Conservation (phyloP, 2,329 filamentous ascomycete genomes). For the Parasarocladium wereldwijsianum region DNA sequence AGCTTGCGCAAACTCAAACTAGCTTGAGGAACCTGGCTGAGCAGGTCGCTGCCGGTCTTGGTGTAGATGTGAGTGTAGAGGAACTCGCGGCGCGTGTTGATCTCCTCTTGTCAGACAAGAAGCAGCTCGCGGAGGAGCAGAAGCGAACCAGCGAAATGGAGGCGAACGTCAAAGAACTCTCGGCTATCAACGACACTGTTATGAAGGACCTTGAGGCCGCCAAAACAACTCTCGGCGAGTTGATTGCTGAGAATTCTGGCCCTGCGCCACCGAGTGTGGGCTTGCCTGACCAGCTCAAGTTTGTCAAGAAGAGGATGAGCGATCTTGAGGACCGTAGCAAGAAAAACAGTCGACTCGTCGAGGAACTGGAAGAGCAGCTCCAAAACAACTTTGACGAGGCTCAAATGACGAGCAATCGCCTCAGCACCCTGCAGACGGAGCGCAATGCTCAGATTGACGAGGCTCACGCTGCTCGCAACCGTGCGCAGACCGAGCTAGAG, state of each 20-base stretch:
- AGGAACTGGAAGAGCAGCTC: slow-evolving; percentile 93
- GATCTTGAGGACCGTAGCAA: slow-evolving; percentile 58
- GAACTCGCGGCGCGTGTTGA: slow-evolving; percentile 49
- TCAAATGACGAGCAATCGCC: slow-evolving; percentile 67
- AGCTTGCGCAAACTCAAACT: slow-evolving; percentile 50
- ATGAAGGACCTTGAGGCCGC: slow-evolving; percentile 48
- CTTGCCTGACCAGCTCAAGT: slow-evolving; percentile 42
- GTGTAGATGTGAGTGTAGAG: slow-evolving; percentile 51
- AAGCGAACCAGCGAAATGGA: slow-evolving; percentile 43
- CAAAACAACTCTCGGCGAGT: slow-evolving; percentile 35
- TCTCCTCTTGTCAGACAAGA: slow-evolving; percentile 41
- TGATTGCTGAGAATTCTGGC: slow-evolving; percentile 35
- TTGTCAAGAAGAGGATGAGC: slow-evolving; percentile 50
- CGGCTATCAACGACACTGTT: slow-evolving; percentile 41
- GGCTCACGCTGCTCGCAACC: slow-evolving; percentile 47
- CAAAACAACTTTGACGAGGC: slow-evolving; percentile 92
- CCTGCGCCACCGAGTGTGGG: slow-evolving; percentile 29
- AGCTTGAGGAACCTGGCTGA: slow-evolving; percentile 50
- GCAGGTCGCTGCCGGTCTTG: slow-evolving; percentile 44
- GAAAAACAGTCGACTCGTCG: slow-evolving; percentile 82
- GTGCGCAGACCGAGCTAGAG: slow-evolving; percentile 56
- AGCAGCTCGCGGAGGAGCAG: slow-evolving; percentile 43
- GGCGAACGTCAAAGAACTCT: slow-evolving; percentile 37
- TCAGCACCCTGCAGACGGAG: slow-evolving; percentile 69
- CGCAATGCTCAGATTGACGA: slow-evolving; percentile 66